Evolutionary conservation across 2,329 filamentous ascomycete species (phyloP), one percentile per base, ranked within the genome.

Genomic region (Colletotrichum sp.): DNA sequence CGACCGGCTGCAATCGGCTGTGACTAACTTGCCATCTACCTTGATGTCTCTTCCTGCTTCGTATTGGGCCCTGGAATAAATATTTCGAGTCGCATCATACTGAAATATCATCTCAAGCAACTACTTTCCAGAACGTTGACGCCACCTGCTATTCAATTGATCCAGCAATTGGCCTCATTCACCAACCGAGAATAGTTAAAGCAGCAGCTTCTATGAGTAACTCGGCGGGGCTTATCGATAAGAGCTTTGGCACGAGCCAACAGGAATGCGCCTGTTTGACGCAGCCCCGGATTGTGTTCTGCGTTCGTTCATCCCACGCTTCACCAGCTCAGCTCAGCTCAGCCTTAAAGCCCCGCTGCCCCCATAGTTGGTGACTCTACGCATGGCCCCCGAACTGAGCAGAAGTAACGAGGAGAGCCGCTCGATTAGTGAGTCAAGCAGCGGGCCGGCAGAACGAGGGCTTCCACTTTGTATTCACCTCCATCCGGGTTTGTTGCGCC

Each of bases 151-250:
- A 13, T 52, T 13, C 44, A 21, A 52, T 13, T 52, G 44, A 52
- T 52, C 10, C 10, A 52, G 44, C 44, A 52, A 21, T 52, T 52
- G 44, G 44, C 44, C 10, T 52, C 44, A 52, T 21, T 52, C n/a
- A 52, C 44, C 44, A 52, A n/a, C 9, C 39, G 39, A 9, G 39
- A 49, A n/a, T 12, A 12, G 12, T 34, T 15, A 72, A 59, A 77
- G 76, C 72, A 72, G 75, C 65, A 44, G 66, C 34, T 28, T 65
- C 36, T 21, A 30, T 78, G 76, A 77, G 76, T 75, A 71, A 77
- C 49, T 69, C 76, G 65, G 73, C 57, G 75, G 75, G 39, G 62
- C 52, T 71, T 74, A 78, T 79, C 78, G 78, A 78, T 78, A 79
- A 78, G 72, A 78, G 78, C 78, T 79, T 21, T 39, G 12, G 76